phyloP scores from a whole-genome alignment of 2,329 filamentous ascomycete genomes.

The Daldinia sp. region DNA sequence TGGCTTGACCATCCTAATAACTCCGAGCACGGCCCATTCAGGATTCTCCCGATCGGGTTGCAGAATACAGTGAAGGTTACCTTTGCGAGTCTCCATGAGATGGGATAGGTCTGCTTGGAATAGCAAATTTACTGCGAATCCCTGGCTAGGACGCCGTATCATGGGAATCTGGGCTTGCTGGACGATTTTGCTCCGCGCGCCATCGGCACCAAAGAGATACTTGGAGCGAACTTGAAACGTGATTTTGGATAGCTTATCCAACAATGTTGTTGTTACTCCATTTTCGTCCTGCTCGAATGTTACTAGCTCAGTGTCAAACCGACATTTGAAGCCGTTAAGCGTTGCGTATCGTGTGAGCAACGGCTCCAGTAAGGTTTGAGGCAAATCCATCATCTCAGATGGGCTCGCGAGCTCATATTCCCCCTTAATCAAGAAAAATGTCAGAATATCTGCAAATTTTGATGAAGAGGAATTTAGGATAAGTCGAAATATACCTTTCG shows the following conservation, averaged over 20 bases:
- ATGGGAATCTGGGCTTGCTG: background rate
- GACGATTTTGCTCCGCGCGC: conserved; percentile 1
- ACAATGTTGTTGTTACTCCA: background rate
- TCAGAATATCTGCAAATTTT: background rate
- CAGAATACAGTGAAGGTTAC: conserved; percentile 1
- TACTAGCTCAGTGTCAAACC: background rate
- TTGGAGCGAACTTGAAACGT: conserved; percentile 3
- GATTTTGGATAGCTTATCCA: background rate
- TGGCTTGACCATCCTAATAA: conserved; percentile 6
- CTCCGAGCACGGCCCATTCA: background rate
- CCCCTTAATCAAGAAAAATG: background rate
- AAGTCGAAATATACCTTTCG: background rate
- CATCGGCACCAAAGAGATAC: conserved; percentile 2
- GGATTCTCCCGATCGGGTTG: background rate
- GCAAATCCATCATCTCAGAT: background rate
- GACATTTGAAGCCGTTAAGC: background rate
- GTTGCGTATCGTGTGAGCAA: background rate
- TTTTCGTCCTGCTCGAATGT: conserved; percentile 1
- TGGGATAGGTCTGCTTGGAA: background rate
- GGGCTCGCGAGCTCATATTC: conserved; percentile 5
- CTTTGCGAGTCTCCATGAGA: conserved; percentile 3
- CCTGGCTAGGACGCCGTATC: background rate
- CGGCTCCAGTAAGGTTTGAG: conserved; percentile 1
- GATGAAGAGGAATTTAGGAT: background rate
- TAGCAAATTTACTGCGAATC: background rate